Conservation (phyloP, 2,329 filamentous ascomycete species). For the Coniochaeta sp. region DNA sequence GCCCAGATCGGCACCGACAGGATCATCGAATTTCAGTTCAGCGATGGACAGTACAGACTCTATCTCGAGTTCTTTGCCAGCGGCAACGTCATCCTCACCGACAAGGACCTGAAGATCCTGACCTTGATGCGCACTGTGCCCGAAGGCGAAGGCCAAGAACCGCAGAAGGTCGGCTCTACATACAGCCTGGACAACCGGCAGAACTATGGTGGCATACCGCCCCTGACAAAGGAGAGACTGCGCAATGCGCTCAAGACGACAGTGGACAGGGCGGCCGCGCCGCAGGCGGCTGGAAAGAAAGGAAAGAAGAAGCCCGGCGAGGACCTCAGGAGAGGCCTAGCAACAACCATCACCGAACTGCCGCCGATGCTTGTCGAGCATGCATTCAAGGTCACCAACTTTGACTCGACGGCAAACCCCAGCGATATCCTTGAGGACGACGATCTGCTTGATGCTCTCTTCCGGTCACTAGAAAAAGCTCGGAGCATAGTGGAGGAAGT, state of each 20-base stretch:
- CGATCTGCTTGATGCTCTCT: conserved; percentile 55
- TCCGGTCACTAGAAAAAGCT: conserved; percentile 63
- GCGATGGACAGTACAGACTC: conserved; percentile 79
- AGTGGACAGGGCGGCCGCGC: conserved; percentile 48
- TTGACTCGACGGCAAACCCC: conserved; percentile 62
- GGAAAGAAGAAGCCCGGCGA: conserved; percentile 68
- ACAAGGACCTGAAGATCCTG: conserved; percentile 74
- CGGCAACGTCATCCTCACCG: conserved; percentile 90
- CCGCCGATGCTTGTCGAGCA: conserved; percentile 87
- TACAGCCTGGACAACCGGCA: conserved; percentile 80
- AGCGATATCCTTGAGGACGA: conserved; percentile 65
- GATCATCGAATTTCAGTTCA: conserved; percentile 87
- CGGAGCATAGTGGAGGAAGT: conserved; percentile 62
- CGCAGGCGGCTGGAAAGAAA: conserved; percentile 49
- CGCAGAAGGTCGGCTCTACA: conserved; percentile 66
- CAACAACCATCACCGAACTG: conserved; percentile 78
- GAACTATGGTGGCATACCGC: conserved; percentile 71
- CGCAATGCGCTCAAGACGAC: conserved; percentile 60
- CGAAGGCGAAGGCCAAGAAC: conserved; percentile 77
- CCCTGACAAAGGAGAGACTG: conserved; percentile 67
- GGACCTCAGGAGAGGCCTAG: conserved; percentile 71
- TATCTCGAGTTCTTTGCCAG: conserved; percentile 96
- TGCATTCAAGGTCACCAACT: conserved; percentile 60
- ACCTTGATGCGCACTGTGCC: conserved; percentile 73
- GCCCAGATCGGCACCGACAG: conserved; percentile 87